Conservation (phyloP, 2,329 filamentous ascomycete species). For the Trichoderma lentiforme region DNA sequence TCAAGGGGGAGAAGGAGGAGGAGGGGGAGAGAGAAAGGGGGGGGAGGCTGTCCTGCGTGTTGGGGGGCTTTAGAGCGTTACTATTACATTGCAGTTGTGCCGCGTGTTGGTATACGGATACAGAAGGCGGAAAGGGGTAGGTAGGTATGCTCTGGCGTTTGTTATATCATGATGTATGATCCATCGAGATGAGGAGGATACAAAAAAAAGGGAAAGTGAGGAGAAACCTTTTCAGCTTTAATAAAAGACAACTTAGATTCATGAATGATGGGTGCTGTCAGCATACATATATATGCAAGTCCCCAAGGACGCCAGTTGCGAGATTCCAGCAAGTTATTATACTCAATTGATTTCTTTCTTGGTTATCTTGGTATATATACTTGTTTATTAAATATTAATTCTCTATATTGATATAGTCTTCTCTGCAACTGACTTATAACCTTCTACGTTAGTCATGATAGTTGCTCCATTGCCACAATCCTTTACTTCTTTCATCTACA, state of each 20-base stretch:
- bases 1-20: neutral
- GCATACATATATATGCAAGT: too few species aligned
- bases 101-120: neutral
- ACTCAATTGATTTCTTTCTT: too few species aligned
- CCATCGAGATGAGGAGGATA: constrained; percentile 1
- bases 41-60: neutral
- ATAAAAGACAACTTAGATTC: neutral
- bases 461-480: neutral
- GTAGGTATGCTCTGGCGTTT: constrained; percentile 22
- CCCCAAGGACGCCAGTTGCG: too few species aligned
- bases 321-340: too few species aligned
- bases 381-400: too few species aligned
- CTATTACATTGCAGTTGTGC: neutral
- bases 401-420: too few species aligned
- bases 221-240: neutral
- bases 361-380: too few species aligned
- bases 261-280: neutral
- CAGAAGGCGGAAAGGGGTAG: neutral
- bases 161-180: constrained; percentile 22
- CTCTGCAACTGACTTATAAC: neutral
- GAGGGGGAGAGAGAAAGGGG: too few species aligned
- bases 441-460: neutral
- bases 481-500: neutral
- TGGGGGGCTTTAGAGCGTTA: neutral
- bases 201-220: neutral